Evolutionary conservation across 148 eudicot species (phyloP), one percentile per base, ranked within the genome.

Genomic region (Camellia granthamiana): DNA sequence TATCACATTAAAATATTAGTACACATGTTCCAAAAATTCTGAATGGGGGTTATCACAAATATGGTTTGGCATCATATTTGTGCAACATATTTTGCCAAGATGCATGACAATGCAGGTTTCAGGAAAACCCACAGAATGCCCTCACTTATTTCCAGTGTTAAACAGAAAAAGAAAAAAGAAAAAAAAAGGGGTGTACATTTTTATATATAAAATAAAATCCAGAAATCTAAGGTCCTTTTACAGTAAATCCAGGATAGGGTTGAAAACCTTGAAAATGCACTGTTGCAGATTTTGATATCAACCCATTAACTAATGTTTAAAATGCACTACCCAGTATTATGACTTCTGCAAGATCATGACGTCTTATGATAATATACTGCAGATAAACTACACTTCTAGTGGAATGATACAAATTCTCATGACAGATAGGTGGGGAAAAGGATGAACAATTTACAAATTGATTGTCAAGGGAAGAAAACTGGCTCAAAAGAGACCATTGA

Each of bases 61-160:
- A 41, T 65, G 69, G 69, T 30, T 19, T 49, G 58, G 68, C 43
- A 49, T 19, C 70, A 47, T 63, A 23, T 10, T 46, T 7, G 6
- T 77, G 70, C 79, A 13, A 43, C 5, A 15, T 47, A 46, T 64
- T 63, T 14, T 41, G 46, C 68, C 60, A 63, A 47, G 58, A 77
- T 41, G 42, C 65, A 30, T 55, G 46, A 23, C 13, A 74, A 30
- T 6, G 51, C 63, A 15, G n/a, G 63, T 74, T 54, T 54, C 5
- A 55, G 16, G 46, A 30, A 8, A 30, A 38, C 47, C 61, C 59
- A 18, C 59, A 11, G 5, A 19, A 51, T 18, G 59, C 59, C 15
- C 19, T 51, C 49, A 71, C 44, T 46, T 13, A n/a, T 51, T 75
- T 41, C 47, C 63, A 41, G 11, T 58, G 49, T 9, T 42, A 42